Percentiles rank a stretch among this genome's conserved stretches.
phyloP scores from a whole-genome alignment of 352 stramenopile genomes.

The Hyaloperonospora arabidopsidis region DNA sequence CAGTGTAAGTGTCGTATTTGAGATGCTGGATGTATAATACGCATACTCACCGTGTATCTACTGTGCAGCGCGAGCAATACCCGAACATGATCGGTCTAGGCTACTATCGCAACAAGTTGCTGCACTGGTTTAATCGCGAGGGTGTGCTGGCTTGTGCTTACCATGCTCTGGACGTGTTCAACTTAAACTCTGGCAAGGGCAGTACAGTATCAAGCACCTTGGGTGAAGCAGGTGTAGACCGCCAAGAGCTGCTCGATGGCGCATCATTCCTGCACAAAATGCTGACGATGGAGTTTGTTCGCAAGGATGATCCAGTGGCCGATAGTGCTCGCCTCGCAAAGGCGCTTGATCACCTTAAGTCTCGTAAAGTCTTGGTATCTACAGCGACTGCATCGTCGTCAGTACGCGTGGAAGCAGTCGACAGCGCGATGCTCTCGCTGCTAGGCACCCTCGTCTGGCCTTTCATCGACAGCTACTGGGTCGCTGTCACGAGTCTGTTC shows the following conservation, averaged over 20 bases:
- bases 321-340: slow-evolving; percentile 37
- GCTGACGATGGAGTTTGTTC: slow-evolving; percentile 74
- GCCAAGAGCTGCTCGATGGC: slow-evolving; percentile 47
- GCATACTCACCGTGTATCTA: slow-evolving; percentile 12
- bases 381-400: slow-evolving; percentile 7
- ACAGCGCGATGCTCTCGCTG: slow-evolving; percentile 46
- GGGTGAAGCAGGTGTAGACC: slow-evolving; percentile 28
- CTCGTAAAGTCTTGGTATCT: slow-evolving; percentile 32
- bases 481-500: slow-evolving; percentile 67
- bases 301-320: slow-evolving; percentile 43
- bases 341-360: slow-evolving; percentile 34
- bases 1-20: slow-evolving; percentile 31
- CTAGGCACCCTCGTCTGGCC: slow-evolving; percentile 75
- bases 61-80: slow-evolving; percentile 62
- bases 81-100: slow-evolving; percentile 81
- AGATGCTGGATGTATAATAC: background rate
- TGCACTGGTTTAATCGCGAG: slow-evolving; percentile 82
- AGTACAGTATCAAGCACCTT: slow-evolving; percentile 11
- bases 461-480: slow-evolving; percentile 86
- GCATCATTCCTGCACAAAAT: slow-evolving; percentile 72
- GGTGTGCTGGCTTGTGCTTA: slow-evolving; percentile 72
- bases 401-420: slow-evolving; percentile 14
- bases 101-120: slow-evolving; percentile 84
- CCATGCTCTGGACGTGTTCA: slow-evolving; percentile 52
- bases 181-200: slow-evolving; percentile 15